Base-by-base conservation (phyloP, 805 yeast genomes). In the Starmerella sp. region DNA sequence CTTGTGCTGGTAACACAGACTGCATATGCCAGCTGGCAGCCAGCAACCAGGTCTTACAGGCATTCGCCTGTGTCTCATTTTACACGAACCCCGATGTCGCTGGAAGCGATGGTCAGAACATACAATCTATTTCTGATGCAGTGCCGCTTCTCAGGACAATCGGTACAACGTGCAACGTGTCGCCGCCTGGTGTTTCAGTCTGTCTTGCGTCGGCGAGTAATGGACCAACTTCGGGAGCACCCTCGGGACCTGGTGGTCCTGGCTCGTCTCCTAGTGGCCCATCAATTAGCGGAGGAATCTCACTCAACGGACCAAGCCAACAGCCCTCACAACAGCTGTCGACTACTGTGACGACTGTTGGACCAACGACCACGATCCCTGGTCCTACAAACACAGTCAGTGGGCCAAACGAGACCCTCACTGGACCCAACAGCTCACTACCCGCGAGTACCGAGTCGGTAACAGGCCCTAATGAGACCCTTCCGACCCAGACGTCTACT, bases 21-120 rank as follows among this genome's bases (percentile, higher is more conserved):
- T 54, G 57, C 17, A 51, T 54, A 30, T 54, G 57, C 54, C 34
- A 41, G 36, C 28, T 54, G 28, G 51, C 54, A 3, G 3, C 36
- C 14, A 11, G 48, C 10, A 22, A n/a, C 42, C 39, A 35, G 35
- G 39, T 51, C 15, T 14, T 15, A 11, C 52, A 54, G 38, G 54
- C 54, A 5, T 10, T 38, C 32, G 11, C n/a, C 7, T 54, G 57
- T 17, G 54, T 46, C 6, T 39, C 52, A 6, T 54, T 39, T 42
- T 54, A 54, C 45, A 54, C 54, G 2, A 46, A 51, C 22, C 2
- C 43, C 10, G 30, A 51, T 31, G 54, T 54, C 14, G 29, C 15
- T 6, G 28, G 39, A 6, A 15, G 14, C 30, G 11, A n/a, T 9
- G 52, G 51, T 4, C 15, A 51, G 10, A 13, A 5, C 7, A 49